Evolutionary conservation across 2,329 filamentous ascomycete species (phyloP), one percentile per base, ranked within the genome.

Genomic region (Penicillium sp.): DNA sequence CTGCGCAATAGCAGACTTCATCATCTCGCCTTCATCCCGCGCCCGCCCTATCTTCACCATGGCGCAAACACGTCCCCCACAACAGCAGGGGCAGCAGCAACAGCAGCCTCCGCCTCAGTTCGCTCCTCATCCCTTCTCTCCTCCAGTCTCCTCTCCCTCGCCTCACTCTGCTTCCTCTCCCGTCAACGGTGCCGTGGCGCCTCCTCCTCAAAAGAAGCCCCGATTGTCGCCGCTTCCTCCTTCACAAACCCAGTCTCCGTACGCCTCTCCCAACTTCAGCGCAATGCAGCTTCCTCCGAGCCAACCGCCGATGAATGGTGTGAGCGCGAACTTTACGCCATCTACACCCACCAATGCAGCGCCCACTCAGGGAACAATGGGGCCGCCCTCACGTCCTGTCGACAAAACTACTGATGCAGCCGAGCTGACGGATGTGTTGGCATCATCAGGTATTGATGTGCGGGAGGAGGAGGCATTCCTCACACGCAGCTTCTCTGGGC

Each of bases 391-490:
- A 59, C 78, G 84, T 41, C 86, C 85, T 13, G 77, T 73, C 13
- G 79, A 82, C 9, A 81, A 81, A 61, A 79, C 81, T 43, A 83
- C 82, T 56, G 76, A 85, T 75, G 74, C 76, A 51, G 74, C 93
- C 67, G 91, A 96, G 69, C 84, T 93, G 47, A 91, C 89, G 64
- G 93, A 97, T 77, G 90, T 92, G 52, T 77, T 96, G 55, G 88
- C 89, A 18, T 91, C 90, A 18, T 94, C 92, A 16, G 92, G 92
- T 51, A 92, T 97, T 63, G 91, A 96, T 78, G 77, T 96, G 49
- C 87, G 89, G 59, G 92, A 92, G 64, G 93, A 96, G 74, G 91
- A 96, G 70, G 90, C 92, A 67, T 90, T 87, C 65, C 82, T 95
- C 74, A 88, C 91, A 46, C 87, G 70, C 70, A 79, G 70, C 70